A percentile compares a stretch with the other conserved stretches of the same genome.
These are phyloP conservation scores for Microdochium trichocladiopsis DNA, from an alignment of 2,329 filamentous ascomycete genomes.

Conservation along the genomic window DNA sequence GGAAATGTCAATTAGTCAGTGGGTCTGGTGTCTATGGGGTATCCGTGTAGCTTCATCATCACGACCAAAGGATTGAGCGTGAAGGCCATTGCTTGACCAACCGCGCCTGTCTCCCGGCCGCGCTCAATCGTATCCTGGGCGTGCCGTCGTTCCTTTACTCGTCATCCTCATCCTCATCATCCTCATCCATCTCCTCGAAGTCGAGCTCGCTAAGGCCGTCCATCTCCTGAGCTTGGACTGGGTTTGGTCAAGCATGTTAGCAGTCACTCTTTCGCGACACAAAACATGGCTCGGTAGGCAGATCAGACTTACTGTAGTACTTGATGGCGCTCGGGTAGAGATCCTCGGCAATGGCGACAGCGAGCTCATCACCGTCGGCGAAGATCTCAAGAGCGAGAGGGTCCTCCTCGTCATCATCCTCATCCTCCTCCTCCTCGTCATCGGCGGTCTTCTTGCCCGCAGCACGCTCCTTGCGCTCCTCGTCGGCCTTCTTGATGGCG, in stretches of 20 bases:
- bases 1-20: not conserved
- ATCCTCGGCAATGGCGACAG: conserved; percentile 75
- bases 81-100: not conserved
- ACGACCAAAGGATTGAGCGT: not conserved
- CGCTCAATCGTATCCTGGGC: not conserved
- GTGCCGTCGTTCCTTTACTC: conserved; percentile 39
- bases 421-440: conserved; percentile 46
- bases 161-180: conserved; percentile 43
- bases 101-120: not conserved
- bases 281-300: too few species aligned
- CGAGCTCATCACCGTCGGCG: conserved; percentile 78
- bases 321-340: conserved; percentile 83
- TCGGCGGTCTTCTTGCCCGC: conserved; percentile 43
- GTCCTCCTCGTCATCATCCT: conserved; percentile 54
- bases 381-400: conserved; percentile 75
- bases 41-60: not conserved
- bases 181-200: conserved; percentile 51
- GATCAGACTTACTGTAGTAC: conserved; percentile 70
- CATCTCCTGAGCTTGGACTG: conserved; percentile 58
- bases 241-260: not conserved
- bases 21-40: not conserved
- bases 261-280: too few species aligned
- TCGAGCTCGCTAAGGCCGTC: conserved; percentile 62
- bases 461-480: conserved; percentile 42
- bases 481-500: conserved; percentile 52